Base-by-base conservation (phyloP, 2,329 filamentous ascomycete species). In the Fusarium xyrophilum region DNA sequence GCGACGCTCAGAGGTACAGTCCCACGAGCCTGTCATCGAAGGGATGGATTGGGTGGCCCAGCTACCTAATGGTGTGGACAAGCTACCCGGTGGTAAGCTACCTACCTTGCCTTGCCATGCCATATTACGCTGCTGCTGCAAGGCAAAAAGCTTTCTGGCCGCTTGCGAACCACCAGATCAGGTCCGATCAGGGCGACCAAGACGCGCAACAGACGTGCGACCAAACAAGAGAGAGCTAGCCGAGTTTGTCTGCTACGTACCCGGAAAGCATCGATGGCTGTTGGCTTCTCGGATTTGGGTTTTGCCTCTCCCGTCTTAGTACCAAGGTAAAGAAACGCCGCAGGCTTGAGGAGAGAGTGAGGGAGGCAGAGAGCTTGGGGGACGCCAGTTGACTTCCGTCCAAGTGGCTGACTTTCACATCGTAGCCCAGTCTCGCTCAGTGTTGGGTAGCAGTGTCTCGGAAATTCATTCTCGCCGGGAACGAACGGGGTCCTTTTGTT, bases 1-100 rank as follows among this genome's bases (percentile, higher is more conserved):
- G 51, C 63, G 53, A 60, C 33, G 56, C 44, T n/a, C 51, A 36
- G 38, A 69, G 48, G 67, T 69, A 69, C 48, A 57, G 59, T 63
- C 66, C 67, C 63, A 67, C 40, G 59, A 69, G 67, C 63, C 51
- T 67, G 63, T 60, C 63, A 70, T 69, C 53, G 42, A 56, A 53
- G 35, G 35, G 63, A 69, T 59, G 67, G 46, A 63, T 63, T 69
- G 62, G 66, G 66, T 59, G 52, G 57, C 33, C 66, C 53, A 68
- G 62, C 47, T 53, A 60, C n/a, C n/a, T n/a, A n/a, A n/a, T 66
- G 63, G 57, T 67, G 64, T 58, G 51, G 56, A 68, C 65, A 66
- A 68, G 52, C 65, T 66, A 36, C 65, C 67, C 57, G 53, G 52
- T 59, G 28, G 66, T 65, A 66, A 62, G 56, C 63, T 68, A 44